Percentiles rank a stretch among this genome's conserved stretches.
phyloP scores from a whole-genome alignment of 768 basidiomycete species.

The Suillus tomentosus region DNA sequence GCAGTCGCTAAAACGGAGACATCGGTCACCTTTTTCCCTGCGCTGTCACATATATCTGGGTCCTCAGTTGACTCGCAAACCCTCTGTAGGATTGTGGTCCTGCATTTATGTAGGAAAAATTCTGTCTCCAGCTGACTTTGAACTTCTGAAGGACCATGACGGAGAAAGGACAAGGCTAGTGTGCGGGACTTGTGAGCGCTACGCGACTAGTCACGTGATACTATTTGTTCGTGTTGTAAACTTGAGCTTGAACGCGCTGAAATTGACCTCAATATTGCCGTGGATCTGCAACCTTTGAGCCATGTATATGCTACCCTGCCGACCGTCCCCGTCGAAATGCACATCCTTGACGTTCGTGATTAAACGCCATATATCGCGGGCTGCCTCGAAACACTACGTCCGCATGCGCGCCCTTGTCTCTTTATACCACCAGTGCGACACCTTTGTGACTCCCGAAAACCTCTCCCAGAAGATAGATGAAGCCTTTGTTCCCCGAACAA shows the following conservation, averaged over 20 bases:
- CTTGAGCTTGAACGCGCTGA: too few species aligned
- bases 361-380: constrained; percentile 1
- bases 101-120: too few species aligned
- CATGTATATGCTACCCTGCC: background rate
- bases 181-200: too few species aligned
- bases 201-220: too few species aligned
- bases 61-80: background rate
- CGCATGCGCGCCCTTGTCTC: constrained; percentile 73
- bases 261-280: background rate
- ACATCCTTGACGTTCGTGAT: background rate
- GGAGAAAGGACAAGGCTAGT: too few species aligned
- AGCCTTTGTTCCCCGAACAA: constrained; percentile 43
- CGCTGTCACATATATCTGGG: background rate
- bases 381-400: constrained; percentile 21
- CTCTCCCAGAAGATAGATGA: constrained; percentile 64
- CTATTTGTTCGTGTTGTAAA: too few species aligned
- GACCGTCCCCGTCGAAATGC: background rate
- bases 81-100: background rate
- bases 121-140: too few species aligned
- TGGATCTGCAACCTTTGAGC: background rate
- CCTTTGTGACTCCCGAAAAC: constrained; percentile 72
- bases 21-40: background rate
- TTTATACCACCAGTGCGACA: constrained; percentile 75
- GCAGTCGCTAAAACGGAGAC: background rate
- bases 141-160: too few species aligned